A percentile compares a stretch with the other conserved stretches of the same genome.
phyloP scores from a whole-genome alignment of 164 flowering plant genomes.

The Paratinospora sagittata region DNA sequence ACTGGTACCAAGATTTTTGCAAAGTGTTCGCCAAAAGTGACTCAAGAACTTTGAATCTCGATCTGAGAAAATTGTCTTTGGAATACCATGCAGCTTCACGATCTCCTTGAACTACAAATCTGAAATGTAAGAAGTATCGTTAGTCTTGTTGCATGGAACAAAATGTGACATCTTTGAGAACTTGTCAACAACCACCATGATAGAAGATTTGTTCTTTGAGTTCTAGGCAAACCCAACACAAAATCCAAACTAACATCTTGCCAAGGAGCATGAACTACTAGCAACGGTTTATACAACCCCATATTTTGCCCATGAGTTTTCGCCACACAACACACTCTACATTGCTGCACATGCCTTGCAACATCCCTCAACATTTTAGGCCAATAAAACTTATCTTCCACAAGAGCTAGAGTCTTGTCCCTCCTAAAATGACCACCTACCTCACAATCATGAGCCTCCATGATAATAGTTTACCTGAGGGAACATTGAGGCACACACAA shows the following conservation, averaged over 20 bases:
- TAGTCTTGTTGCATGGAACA: background rate
- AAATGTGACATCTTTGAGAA: conserved; percentile 9
- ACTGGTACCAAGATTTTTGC: too few species aligned
- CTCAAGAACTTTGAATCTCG: too few species aligned
- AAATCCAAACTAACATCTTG: conserved; percentile 16
- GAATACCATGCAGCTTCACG: too few species aligned
- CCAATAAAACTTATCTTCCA: conserved; percentile 14
- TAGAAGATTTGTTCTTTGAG: conserved; percentile 1
- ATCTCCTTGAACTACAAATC: too few species aligned
- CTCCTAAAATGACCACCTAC: conserved; percentile 17
- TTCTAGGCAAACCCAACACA: conserved; percentile 9
- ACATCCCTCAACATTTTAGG: conserved; percentile 14
- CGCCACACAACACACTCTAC: conserved; percentile 10
- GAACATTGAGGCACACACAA: conserved; percentile 11
- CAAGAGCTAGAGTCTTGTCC: conserved; percentile 17
- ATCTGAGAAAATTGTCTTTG: too few species aligned
- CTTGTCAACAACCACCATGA: conserved; percentile 8
- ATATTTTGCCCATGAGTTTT: conserved; percentile 3
- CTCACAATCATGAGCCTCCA: conserved; percentile 14
- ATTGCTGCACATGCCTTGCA: conserved; percentile 9
- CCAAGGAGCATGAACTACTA: conserved; percentile 12
- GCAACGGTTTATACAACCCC: conserved; percentile 14
- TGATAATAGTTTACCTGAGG: conserved; percentile 5
- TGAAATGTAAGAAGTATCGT: conserved; percentile 5
- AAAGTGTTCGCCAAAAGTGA: too few species aligned